Evolutionary conservation across 352 stramenopile species (phyloP), one percentile per base, ranked within the genome.

Genomic region (Lagenidium giganteum): DNA sequence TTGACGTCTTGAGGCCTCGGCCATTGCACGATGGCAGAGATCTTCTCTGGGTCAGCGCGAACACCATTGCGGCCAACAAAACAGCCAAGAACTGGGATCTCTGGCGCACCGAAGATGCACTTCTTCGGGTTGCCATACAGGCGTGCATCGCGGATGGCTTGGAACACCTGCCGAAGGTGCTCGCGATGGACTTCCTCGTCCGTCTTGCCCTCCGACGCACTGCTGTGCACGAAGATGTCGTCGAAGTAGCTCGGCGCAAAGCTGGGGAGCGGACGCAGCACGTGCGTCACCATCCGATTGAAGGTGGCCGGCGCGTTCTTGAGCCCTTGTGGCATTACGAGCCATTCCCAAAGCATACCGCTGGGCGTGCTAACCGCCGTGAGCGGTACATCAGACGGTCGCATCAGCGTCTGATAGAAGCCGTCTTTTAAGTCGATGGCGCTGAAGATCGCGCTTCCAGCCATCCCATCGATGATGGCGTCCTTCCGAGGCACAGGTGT

Each of bases 81-180:
- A 23, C 54, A 57, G 13, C 43, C 50, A 24, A 64, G 40, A 35
- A 57, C 36, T 4, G 52, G 58, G 37, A 62, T 67, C 32, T 62
- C 36, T 24, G 26, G 32, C 0, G 43, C 39, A 16, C 31, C 38
- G 49, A 65, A 53, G 36, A 65, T 53, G 41, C 47, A 67, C 41
- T 64, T 63, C 24, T 45, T 43, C n/a, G 57, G 39, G 26, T 64
- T 59, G 3, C 41, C 48, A n/a, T 56, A 64, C 27, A 64, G 30
- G 20, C 54, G 46, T 26, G 42, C 43, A 13, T 60, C 20, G 12
- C 41, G 47, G 44, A 58, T 46, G 11, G 26, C 9, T 24, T 38
- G 24, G 27, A 67, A 40, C 18, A 64, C 58, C n/a, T 47, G 4
- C 4, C 39, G 25, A 4, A 67, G 6, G 33, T 53, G 47, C 14